Percentiles rank a stretch among this genome's conserved stretches.
Evolutionary conservation across 1,284 basidiomycete genomes (phyloP).

Genomic region (Phellinidium pouzarii): DNA sequence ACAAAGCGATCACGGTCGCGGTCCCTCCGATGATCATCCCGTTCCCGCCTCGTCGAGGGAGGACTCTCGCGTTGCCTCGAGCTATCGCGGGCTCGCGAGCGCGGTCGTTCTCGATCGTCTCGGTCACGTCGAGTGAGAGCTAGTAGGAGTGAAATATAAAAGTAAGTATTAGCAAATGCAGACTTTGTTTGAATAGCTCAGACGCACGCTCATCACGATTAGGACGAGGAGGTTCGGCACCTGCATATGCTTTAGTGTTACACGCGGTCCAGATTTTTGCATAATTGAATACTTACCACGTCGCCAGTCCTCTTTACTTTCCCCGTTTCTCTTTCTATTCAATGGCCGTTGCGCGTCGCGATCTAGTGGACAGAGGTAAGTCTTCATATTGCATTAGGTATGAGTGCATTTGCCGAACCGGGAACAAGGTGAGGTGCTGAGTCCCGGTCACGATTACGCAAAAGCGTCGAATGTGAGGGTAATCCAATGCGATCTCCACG

Average conservation of each 20-base stretch:
- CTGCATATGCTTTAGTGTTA: slow-evolving; percentile 25
- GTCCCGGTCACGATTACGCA: slow-evolving; percentile 65
- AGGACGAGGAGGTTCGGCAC: slow-evolving; percentile 43
- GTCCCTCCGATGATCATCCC: slow-evolving; percentile 27
- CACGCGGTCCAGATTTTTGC: background rate
- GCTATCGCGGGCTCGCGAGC: slow-evolving; percentile 16
- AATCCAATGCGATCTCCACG: slow-evolving; percentile 53
- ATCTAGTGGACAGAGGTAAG: slow-evolving; percentile 1
- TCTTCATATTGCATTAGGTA: background rate
- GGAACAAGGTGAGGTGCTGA: slow-evolving; percentile 51
- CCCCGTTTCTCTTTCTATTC: slow-evolving; percentile 60
- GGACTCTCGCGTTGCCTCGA: slow-evolving; percentile 16
- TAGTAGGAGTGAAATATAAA: slow-evolving; percentile 15
- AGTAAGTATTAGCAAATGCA: slow-evolving; percentile 5
- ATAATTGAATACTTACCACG: slow-evolving; percentile 46
- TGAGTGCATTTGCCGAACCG: slow-evolving; percentile 31
- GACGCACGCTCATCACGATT: slow-evolving; percentile 56
- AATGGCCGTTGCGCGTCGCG: slow-evolving; percentile 12
- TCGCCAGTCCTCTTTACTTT: slow-evolving; percentile 73
- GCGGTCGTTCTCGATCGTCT: slow-evolving; percentile 44
- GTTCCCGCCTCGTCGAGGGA: slow-evolving; percentile 32
- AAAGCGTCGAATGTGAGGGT: slow-evolving; percentile 34
- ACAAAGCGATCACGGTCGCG: slow-evolving; percentile 19
- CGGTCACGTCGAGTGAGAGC: slow-evolving; percentile 51
- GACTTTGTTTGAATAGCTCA: background rate